Base-by-base conservation (phyloP, 2,329 filamentous ascomycete genomes). In the Fusarium miscanthi region DNA sequence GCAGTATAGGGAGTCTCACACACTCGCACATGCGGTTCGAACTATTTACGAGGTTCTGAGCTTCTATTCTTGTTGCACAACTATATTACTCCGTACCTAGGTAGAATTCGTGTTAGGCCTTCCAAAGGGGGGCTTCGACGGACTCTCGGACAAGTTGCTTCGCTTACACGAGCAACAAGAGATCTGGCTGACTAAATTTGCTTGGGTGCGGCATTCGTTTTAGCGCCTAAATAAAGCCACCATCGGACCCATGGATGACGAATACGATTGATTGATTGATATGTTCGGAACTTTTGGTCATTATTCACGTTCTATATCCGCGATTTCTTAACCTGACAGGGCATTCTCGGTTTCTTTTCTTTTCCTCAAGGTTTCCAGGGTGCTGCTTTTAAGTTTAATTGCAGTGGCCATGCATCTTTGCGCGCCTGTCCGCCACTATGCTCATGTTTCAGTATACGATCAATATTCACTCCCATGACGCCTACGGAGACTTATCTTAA, bases 211-310 rank as follows among this genome's bases (percentile, higher is more conserved):
- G 64, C 57, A 69, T 48, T 51, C 31, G 41, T 68, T 68, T 69
- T 72, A 72, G 69, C 65, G 69, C 63, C n/a, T 41, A 30, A 53
- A 53, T 51, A 69, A 69, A 60, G 69, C 56, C 70, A 60, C 65
- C 30, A 66, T 62, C 17, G 43, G 54, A 31, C 27, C 52, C 54
- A 65, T 46, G 21, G 43, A 73, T 73, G 70, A 73, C 70, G 70
- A 73, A 73, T 70, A 70, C 59, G 52, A 70, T 52, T 46, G 53
- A 49, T 37, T 53, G 52, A 70, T 46, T 42, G 53, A 49, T 37
- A 56, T 58, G 33, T 64, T 48, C 52, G 37, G 43, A 52, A 33
- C 43, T 16, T 57, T 48, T 23, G 43, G 16, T 11, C n/a, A 17
- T 30, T 63, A 68, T 63, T 62, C 41, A 30, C 64, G 63, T 27